A percentile compares a stretch with the other conserved stretches of the same genome.
phyloP scores from a whole-genome alignment of 2,329 filamentous ascomycete species.

The Byssochlamys sp. region DNA sequence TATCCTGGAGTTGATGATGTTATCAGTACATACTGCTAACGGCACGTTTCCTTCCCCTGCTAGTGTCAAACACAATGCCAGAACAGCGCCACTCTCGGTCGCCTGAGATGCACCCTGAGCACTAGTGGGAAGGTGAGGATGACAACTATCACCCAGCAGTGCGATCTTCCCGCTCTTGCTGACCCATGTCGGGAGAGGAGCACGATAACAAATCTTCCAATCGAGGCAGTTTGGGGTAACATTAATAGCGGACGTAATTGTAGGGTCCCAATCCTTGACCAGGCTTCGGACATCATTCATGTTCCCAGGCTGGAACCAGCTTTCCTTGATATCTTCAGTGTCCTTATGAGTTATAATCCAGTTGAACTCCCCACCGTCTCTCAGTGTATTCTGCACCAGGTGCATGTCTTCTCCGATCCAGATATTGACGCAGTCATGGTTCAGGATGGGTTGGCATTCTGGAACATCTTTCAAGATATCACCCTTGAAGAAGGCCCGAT shows the following conservation, averaged over 20 bases:
- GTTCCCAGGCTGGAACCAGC: conserved; percentile 5
- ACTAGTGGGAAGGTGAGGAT: not conserved
- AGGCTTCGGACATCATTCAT: conserved; percentile 5
- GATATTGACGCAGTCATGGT: conserved; percentile 40
- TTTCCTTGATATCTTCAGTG: conserved; percentile 8
- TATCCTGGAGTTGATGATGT: conserved; percentile 6
- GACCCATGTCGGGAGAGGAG: not conserved
- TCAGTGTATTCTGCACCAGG: conserved; percentile 42
- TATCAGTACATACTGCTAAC: conserved; percentile 2
- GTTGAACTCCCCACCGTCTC: conserved; percentile 42
- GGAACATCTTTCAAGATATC: conserved; percentile 4
- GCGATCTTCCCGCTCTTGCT: not conserved
- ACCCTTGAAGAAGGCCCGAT: conserved; percentile 5
- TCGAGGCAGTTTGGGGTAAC: conserved; percentile 10
- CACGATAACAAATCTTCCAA: conserved; percentile 8
- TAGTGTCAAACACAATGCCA: conserved; percentile 6
- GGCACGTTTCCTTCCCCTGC: conserved; percentile 6
- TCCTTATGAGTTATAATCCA: conserved; percentile 48
- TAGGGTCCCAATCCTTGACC: conserved; percentile 7
- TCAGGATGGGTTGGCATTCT: conserved; percentile 36
- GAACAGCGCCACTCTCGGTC: not conserved
- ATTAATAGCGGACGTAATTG: conserved; percentile 14
- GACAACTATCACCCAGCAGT: not conserved
- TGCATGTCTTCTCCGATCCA: conserved; percentile 35
- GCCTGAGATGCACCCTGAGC: not conserved